Base-by-base conservation (phyloP, 2,329 filamentous ascomycete species). In the Myriosclerotinia duriaeana region DNA sequence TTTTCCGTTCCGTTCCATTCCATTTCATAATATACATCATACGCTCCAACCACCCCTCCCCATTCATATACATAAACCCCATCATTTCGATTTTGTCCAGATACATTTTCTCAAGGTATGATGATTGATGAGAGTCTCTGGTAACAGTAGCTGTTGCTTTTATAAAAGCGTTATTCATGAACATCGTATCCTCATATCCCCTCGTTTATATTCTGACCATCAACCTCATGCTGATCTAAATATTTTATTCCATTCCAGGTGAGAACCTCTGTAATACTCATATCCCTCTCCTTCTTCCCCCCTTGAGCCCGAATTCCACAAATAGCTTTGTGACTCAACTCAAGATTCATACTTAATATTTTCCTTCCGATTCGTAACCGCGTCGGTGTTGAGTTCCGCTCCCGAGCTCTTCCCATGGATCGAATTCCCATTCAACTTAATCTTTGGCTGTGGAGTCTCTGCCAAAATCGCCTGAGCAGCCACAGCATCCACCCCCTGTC, bases 351-450 rank as follows among this genome's bases (percentile, higher is more conserved):
- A 38, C 15, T 17, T 64, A 4, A 61, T 15, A 61, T 36, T 65
- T 17, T 65, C 64, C 54, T 70, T 70, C 53, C 69, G 50, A 59
- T 70, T 70, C 42, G 67, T 67, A 52, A 67, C 40, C 26, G 17
- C 52, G 46, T 70, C 54, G n/a, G 65, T 67, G 36, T 48, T 48
- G 8, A 65, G 36, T n/a, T 67, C 59, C 9, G 36, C 53, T 15
- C 64, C 54, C 5, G 67, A 55, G 54, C 54, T 48, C 54, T 65
- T 63, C 20, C 69, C 68, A 14, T 66, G 66, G 14, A 64, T 54
- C 17, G 67, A 44, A n/a, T 67, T 54, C 17, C 68, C 68, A 59
- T 69, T 69, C 15, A 66, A 17, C n/a, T 65, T 30, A 11, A 67
- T 54, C 46, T 67, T 59, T 26, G 58, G 58, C 34, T 38, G 44